phyloP scores from a whole-genome alignment of 805 yeast species.

The Candida pseudofarinosa region DNA sequence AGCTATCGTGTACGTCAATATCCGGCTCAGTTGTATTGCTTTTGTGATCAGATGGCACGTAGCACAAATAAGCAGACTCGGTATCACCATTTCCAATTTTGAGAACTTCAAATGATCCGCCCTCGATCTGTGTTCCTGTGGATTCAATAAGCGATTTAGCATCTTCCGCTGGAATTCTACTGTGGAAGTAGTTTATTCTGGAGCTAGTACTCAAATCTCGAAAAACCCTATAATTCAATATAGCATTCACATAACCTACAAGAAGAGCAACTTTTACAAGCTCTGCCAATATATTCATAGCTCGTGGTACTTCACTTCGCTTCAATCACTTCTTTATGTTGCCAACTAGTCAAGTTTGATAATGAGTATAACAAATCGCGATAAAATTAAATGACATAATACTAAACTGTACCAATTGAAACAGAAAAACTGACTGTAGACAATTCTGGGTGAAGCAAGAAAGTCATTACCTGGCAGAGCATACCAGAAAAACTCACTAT shows the following conservation, averaged over 20 bases:
- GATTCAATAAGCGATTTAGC: constrained; percentile 10
- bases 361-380: not conserved
- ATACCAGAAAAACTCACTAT: no score
- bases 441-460: no score
- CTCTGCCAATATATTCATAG: no score
- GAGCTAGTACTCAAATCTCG: constrained; percentile 4
- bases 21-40: not conserved
- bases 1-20: not conserved
- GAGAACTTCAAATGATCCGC: constrained; percentile 15
- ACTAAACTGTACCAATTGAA: no score
- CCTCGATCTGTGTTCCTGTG: constrained; percentile 4
- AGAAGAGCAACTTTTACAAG: no score
- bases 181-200: constrained; percentile 13
- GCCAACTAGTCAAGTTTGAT: no score
- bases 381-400: not conserved
- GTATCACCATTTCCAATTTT: constrained; percentile 6
- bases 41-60: constrained; percentile 11
- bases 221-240: not conserved
- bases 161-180: constrained; percentile 12
- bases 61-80: constrained; percentile 17
- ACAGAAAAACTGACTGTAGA: not conserved
- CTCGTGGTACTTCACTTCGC: no score
- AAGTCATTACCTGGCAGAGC: no score
- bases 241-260: not conserved
- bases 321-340: no score